Evolutionary conservation across 2,329 filamentous ascomycete genomes (phyloP).

Genomic region (Hypoxylon sp.): DNA sequence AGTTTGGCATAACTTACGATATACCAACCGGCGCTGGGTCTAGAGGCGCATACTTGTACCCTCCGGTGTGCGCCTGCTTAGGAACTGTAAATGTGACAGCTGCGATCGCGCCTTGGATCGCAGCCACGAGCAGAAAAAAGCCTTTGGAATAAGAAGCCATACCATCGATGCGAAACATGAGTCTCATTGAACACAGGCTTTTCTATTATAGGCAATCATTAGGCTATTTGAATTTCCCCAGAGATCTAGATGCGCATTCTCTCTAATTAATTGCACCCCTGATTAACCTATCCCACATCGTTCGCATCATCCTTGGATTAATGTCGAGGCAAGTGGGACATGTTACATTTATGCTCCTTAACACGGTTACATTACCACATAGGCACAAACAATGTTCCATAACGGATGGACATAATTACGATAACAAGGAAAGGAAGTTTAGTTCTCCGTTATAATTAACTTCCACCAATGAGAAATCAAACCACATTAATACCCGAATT

Average conservation of each 20-base stretch:
- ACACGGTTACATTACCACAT: conserved; percentile 19
- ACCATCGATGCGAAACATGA: conserved; percentile 10
- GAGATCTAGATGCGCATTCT: conserved; percentile 4
- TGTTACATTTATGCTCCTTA: conserved; percentile 26
- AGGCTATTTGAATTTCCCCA: conserved; percentile 31
- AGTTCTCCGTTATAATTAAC: conserved; percentile 19
- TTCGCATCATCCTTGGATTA: conserved; percentile 21
- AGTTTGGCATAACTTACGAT: conserved; percentile 56
- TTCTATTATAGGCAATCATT: conserved; percentile 18
- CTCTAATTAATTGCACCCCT: neutral
- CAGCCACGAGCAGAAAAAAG: conserved; percentile 30
- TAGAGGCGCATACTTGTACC: conserved; percentile 54
- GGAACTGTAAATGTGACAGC: conserved; percentile 57
- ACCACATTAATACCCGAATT: too few relatives aligned
- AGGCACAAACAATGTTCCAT: neutral
- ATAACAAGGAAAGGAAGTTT: neutral
- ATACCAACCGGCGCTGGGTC: conserved; percentile 61
- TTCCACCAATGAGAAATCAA: conserved; percentile 29
- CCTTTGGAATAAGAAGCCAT: conserved; percentile 24
- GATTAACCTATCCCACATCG: conserved; percentile 10
- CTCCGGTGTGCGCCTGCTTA: conserved; percentile 44
- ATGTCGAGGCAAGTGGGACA: conserved; percentile 14
- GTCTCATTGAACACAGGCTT: conserved; percentile 17
- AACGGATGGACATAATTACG: neutral
- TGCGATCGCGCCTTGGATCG: conserved; percentile 32